Base-by-base conservation (phyloP, 345 rosid species). In the Anastatica hierochuntica region DNA sequence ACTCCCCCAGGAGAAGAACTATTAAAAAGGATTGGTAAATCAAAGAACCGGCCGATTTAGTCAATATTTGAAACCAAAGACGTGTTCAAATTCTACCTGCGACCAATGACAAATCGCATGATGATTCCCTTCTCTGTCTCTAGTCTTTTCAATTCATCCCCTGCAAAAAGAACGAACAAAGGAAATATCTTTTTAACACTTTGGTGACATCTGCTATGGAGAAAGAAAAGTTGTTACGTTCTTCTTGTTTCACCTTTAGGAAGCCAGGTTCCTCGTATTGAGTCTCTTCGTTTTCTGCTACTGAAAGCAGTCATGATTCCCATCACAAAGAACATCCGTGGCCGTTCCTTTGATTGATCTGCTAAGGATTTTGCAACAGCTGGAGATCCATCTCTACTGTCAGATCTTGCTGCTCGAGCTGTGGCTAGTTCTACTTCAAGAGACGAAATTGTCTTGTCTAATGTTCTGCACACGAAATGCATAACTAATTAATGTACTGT, bases 221-320 rank as follows among this genome's bases (percentile, higher is more conserved):
- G 56, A 49, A 49, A 54, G 42, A 48, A 49, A 36, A n/a, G 24
- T 9, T 38, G 60, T 45, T 39, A 95, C 95, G 79, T 75, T 77
- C n/a, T n/a, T n/a, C n/a, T n/a, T n/a, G n/a, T n/a, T n/a, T n/a
- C n/a, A n/a, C n/a, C n/a, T n/a, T n/a, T 64, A 14, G 94, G 97
- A 79, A 90, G 69, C 94, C 97, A 90, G 0, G 94, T 83, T 33
- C 66, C 62, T 20, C 97, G 63, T 39, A 84, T 56, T 0, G 95
- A 90, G 52, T 90, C 88, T 21, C 97, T 74, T 40, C 96, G 74
- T 62, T 77, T 80, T 73, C 74, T 77, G 79, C 96, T 86, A 66
- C 97, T 86, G 37, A 90, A 86, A 29, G 96, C 97, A 17, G 96
- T 86, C 45, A 84, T 84, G 34, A 90, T 87, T 43, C 96, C 98